Evolutionary conservation across 192 early-diverging fungal genomes (phyloP), one percentile per base, ranked within the genome.

Genomic region (Gamsiella multidivaricata): DNA sequence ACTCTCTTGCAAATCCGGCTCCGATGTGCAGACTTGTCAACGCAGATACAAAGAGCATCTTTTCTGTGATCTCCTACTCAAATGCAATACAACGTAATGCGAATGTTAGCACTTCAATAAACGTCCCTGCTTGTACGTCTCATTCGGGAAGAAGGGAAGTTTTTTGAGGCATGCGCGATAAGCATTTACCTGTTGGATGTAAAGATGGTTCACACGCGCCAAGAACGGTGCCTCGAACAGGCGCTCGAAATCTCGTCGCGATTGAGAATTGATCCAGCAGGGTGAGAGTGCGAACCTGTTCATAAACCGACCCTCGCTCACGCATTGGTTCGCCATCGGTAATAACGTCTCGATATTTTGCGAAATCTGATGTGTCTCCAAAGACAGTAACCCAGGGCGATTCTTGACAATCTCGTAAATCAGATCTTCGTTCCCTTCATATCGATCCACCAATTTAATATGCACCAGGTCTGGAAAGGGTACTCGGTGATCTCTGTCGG

Each of bases 111-210:
- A 5, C 37, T 39, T 39, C 37, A 39, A 39, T 5, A n/a, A n/a
- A n/a, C n/a, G n/a, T n/a, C n/a, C n/a, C n/a, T n/a, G n/a, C n/a
- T n/a, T n/a, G n/a, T n/a, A n/a, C n/a, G n/a, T n/a, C n/a, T n/a
- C n/a, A n/a, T n/a, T n/a, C n/a, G n/a, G n/a, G n/a, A n/a, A n/a
- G n/a, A n/a, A n/a, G n/a, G n/a, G n/a, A n/a, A n/a, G n/a, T n/a
- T n/a, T n/a, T n/a, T n/a, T n/a, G 14, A 41, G 39, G 39, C 8
- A 41, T 41, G 39, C 39, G 14, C 14, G 39, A 41, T 10, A 14
- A 41, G 39, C n/a, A 2, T 34, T 70, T 65, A 73, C 70, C 61
- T 73, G 62, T 23, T 73, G 70, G 28, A 73, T 53, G 45, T 73
- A 73, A 1, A 73, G 54, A 42, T 73, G 70, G 4, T 43, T 54